Evolutionary conservation across 2,329 filamentous ascomycete species (phyloP).

Genomic region (Pyrenochaeta sp.): DNA sequence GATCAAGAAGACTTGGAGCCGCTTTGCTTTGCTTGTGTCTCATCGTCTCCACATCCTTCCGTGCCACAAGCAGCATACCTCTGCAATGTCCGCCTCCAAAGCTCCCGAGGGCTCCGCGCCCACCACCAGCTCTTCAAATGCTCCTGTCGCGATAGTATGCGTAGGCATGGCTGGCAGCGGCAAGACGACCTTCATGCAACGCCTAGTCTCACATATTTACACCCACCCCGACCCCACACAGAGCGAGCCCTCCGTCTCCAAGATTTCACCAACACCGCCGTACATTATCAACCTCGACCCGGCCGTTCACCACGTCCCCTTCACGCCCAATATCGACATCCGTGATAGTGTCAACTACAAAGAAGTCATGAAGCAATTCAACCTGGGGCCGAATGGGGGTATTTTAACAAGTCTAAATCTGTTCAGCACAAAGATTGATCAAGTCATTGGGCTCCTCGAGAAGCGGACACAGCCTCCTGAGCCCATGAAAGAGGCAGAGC

Average conservation of each 20-base stretch:
- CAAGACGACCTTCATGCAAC: conserved; percentile 99
- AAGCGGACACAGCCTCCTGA: conserved; percentile 75
- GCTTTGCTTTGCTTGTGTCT: background rate
- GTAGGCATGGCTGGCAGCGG: conserved; percentile 98
- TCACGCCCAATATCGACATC: conserved; percentile 98
- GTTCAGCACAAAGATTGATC: conserved; percentile 97
- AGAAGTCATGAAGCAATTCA: conserved; percentile 99
- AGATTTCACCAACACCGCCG: conserved; percentile 64
- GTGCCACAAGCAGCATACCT: conserved; percentile 1
- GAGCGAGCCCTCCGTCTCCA: conserved; percentile 39
- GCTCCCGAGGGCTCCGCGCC: conserved; percentile 24
- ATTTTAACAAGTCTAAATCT: conserved; percentile 96
- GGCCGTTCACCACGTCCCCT: conserved; percentile 90
- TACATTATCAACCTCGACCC: conserved; percentile 98
- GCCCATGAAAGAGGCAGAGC: conserved; percentile 33
- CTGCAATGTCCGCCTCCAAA: conserved; percentile 53
- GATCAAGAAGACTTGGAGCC: too few species aligned
- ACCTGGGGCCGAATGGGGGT: conserved; percentile 94
- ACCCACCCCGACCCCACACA: conserved; percentile 66
- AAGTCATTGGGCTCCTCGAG: conserved; percentile 87
- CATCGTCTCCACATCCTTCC: background rate
- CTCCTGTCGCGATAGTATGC: conserved; percentile 84
- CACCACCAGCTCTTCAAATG: conserved; percentile 14
- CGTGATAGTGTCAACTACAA: conserved; percentile 99
- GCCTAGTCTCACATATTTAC: conserved; percentile 93